A percentile compares a stretch with the other conserved stretches of the same genome.
phyloP scores from a whole-genome alignment of 306 rosid genomes.

The Trifolium repens region DNA sequence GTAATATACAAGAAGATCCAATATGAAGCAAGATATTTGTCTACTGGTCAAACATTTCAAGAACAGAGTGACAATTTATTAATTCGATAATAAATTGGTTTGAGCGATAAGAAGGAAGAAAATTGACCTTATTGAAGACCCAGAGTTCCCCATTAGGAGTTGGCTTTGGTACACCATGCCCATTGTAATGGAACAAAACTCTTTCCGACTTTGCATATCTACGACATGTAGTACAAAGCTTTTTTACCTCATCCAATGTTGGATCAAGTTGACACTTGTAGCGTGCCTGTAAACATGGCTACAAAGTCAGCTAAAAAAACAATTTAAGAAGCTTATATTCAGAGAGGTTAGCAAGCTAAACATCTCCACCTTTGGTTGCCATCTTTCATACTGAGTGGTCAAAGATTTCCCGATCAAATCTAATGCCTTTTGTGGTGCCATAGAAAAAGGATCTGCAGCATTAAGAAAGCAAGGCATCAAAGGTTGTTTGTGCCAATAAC shows the following conservation, averaged over 20 bases:
- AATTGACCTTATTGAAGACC: constrained; percentile 93
- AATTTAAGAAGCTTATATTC: constrained; percentile 33
- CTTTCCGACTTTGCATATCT: constrained; percentile 85
- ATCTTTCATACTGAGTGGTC: constrained; percentile 92
- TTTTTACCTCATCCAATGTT: constrained; percentile 95
- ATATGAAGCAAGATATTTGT: background rate
- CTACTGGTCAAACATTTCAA: constrained; percentile 11
- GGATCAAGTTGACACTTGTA: constrained; percentile 94
- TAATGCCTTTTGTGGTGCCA: constrained; percentile 94
- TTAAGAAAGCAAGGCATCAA: constrained; percentile 34
- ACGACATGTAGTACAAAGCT: constrained; percentile 93
- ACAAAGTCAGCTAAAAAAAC: constrained; percentile 42
- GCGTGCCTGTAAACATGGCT: constrained; percentile 72
- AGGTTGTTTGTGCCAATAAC: background rate
- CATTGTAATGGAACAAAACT: constrained; percentile 97
- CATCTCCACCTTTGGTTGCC: constrained; percentile 92
- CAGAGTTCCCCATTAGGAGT: constrained; percentile 97
- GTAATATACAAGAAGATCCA: background rate
- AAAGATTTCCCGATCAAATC: constrained; percentile 88
- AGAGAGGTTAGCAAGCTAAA: constrained; percentile 30
- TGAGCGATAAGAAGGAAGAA: constrained; percentile 18
- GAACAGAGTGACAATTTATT: constrained; percentile 2
- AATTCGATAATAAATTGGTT: constrained; percentile 21
- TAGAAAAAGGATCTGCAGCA: constrained; percentile 86
- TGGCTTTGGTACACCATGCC: constrained; percentile 99